A percentile compares a stretch with the other conserved stretches of the same genome.
phyloP scores from a whole-genome alignment of 768 basidiomycete genomes.

The Coprinopsis cinerea region DNA sequence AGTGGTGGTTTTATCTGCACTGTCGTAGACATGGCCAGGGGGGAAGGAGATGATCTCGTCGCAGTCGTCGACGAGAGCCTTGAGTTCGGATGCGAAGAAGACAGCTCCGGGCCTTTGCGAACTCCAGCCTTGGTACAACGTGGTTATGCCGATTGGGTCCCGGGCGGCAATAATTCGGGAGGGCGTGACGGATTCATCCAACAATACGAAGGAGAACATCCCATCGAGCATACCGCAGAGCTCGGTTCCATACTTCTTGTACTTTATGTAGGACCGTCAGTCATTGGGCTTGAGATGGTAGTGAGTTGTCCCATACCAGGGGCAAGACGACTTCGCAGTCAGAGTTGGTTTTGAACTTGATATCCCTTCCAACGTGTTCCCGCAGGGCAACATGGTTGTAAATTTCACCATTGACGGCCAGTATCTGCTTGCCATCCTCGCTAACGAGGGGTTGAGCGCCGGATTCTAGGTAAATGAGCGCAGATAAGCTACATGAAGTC shows the following conservation, averaged over 20 bases:
- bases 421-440: slow-evolving; percentile 75
- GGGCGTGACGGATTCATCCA: slow-evolving; percentile 89
- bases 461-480: slow-evolving; percentile 54
- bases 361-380: slow-evolving; percentile 51
- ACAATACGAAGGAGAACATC: slow-evolving; percentile 97
- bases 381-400: slow-evolving; percentile 92
- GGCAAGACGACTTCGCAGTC: slow-evolving; percentile 98
- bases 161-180: slow-evolving; percentile 91
- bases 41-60: slow-evolving; percentile 95
- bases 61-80: slow-evolving; percentile 85
- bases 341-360: slow-evolving; percentile 93
- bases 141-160: slow-evolving; percentile 96
- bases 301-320: slow-evolving; percentile 49
- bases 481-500: background rate
- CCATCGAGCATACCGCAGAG: slow-evolving; percentile 85
- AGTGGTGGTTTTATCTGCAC: slow-evolving; percentile 65
- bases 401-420: slow-evolving; percentile 98
- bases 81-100: slow-evolving; percentile 96
- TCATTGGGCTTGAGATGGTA: background rate
- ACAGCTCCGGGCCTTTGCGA: slow-evolving; percentile 75
- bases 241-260: slow-evolving; percentile 72
- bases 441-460: slow-evolving; percentile 93
- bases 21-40: slow-evolving; percentile 95
- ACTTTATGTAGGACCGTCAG: slow-evolving; percentile 41
- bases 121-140: slow-evolving; percentile 96